Evolutionary conservation across 176 grass and related monocot genomes (phyloP).

Genomic region (Musa beccarii): DNA sequence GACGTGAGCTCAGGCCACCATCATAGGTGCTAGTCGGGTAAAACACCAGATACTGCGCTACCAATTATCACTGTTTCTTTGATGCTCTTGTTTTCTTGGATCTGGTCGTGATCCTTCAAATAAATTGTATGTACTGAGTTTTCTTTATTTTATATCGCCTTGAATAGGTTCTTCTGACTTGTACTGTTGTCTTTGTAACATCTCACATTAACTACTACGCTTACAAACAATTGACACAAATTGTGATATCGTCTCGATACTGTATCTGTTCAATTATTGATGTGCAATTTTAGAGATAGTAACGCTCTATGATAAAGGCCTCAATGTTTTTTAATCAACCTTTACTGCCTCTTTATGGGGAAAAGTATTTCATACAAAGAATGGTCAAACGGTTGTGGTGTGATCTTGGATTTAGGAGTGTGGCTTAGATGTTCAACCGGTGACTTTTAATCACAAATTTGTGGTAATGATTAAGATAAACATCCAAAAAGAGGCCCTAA

Average conservation of each 20-base stretch:
- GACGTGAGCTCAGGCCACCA: too few species aligned
- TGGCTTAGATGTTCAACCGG: too few species aligned
- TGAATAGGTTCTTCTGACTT: background rate
- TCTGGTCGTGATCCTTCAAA: background rate
- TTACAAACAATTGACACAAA: background rate
- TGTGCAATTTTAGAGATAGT: background rate
- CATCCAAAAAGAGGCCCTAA: too few species aligned
- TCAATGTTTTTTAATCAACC: background rate
- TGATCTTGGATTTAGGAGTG: too few species aligned
- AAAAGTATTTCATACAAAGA: background rate
- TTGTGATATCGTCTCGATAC: background rate
- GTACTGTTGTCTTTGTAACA: background rate
- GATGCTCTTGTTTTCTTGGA: background rate
- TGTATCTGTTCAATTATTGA: background rate
- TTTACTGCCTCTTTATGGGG: background rate
- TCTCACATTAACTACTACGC: background rate
- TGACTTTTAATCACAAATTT: too few species aligned
- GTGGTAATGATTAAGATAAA: too few species aligned
- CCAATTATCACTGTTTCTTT: background rate
- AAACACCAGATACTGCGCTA: background rate
- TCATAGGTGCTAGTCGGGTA: background rate
- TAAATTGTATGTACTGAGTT: background rate
- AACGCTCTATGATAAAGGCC: background rate
- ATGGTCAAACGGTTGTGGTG: background rate
- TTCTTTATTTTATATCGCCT: background rate